Base-by-base conservation (phyloP, 257 asterid genomes). In the Solanum medicagineum region DNA sequence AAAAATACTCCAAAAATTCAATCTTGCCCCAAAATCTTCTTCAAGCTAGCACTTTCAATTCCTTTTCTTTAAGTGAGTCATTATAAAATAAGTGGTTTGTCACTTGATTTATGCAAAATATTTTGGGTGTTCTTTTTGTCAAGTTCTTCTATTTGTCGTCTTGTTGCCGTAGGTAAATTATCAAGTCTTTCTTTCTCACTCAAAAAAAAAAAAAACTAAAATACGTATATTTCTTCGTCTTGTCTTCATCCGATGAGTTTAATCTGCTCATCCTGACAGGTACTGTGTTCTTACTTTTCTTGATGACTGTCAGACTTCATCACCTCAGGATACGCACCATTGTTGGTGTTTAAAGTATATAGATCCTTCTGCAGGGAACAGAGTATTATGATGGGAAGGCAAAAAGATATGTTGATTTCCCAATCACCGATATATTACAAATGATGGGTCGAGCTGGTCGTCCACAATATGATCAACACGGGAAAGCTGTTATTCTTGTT, bases 381-480 rank as follows among this genome's bases (percentile, higher is more conserved):
- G 99, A 96, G 88, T 96, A 83, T 87, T 96, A 91, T 90, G 99
- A 96, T 90, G 99, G 92, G 85, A 96, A 95, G 87, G 73, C 98
- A 75, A 95, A 96, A 91, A 90, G 99, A 89, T 96, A 96, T 84
- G 95, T 96, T 79, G 99, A 96, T 92, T 95, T 95, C 87, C 99
- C 99, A 45, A 95, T 96, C 81, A 96, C 99, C 12, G 99, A 96
- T 92, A 95, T 96, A 82, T 85, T 96, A 83, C 99, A 96, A 90
- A 96, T 96, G 99, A 96, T 96, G 99, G 99, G 99, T 82, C 92
- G 99, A 91, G 99, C 99, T 79, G 99, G 99, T 51, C 94, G 99
- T 81, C 99, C 99, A 87, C 99, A 96, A 88, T 96, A 84, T 81
- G 99, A 96, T 88, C 99, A 96, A 90, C 98, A 95, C 51, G 99